phyloP scores from a whole-genome alignment of 2,329 filamentous ascomycete genomes.

The Colletotrichum sp. region DNA sequence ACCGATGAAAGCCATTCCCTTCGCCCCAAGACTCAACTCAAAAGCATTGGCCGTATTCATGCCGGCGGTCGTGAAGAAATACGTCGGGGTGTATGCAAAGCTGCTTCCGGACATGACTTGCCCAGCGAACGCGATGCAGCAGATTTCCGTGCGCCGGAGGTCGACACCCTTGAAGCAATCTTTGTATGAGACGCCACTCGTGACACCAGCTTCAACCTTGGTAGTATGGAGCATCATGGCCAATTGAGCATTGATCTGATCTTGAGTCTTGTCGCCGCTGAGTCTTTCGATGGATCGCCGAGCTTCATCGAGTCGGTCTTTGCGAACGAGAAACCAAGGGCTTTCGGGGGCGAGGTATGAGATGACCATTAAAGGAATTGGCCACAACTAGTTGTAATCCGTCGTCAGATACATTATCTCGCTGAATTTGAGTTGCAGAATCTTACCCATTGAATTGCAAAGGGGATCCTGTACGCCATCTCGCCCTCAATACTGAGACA shows the following conservation, averaged over 20 bases:
- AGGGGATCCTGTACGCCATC: conserved; percentile 46
- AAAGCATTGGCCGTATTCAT: conserved; percentile 42
- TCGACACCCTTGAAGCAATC: conserved; percentile 54
- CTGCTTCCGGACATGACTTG: conserved; percentile 46
- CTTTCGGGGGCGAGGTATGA: conserved; percentile 45
- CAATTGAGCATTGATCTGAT: conserved; percentile 18
- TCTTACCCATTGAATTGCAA: conserved; percentile 42
- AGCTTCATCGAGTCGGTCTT: conserved; percentile 38
- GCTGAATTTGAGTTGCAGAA: no score
- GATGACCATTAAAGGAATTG: conserved; percentile 39
- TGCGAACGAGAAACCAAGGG: conserved; percentile 49
- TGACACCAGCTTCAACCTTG: conserved; percentile 44
- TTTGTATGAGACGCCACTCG: conserved; percentile 44
- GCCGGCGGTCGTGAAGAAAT: conserved; percentile 52
- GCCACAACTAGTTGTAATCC: conserved; percentile 29
- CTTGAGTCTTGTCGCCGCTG: conserved; percentile 26
- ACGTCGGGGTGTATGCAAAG: conserved; percentile 46
- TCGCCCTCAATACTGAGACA: conserved; percentile 35
- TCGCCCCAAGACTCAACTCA: conserved; percentile 45
- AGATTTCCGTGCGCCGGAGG: conserved; percentile 49
- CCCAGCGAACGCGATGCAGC: conserved; percentile 41
- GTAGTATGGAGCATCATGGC: conserved; percentile 36
- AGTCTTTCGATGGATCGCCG: conserved; percentile 34
- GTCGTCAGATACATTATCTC: not conserved
- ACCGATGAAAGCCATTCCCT: conserved; percentile 40